These are phyloP conservation scores for Dendrocalamus latiflorus DNA, from an alignment of 202 grass and related monocot genomes.

Conservation along the genomic window DNA sequence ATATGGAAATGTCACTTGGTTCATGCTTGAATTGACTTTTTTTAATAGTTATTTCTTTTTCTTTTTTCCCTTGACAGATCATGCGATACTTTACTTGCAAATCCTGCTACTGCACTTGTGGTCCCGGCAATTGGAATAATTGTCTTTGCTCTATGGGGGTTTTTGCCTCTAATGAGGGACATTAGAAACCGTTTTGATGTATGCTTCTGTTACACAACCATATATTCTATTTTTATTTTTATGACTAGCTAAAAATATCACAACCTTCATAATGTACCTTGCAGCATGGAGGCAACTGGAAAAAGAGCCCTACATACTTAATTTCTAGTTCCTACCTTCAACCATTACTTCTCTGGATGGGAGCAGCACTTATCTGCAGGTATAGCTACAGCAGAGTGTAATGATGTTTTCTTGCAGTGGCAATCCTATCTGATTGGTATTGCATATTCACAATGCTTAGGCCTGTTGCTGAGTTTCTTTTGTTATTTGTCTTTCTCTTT, in stretches of 20 bases:
- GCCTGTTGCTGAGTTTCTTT: not conserved
- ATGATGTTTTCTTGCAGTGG: not conserved
- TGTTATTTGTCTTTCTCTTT: conserved; percentile 21
- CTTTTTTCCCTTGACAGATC: conserved; percentile 48
- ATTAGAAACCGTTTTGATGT: conserved; percentile 83
- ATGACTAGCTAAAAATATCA: conserved; percentile 3
- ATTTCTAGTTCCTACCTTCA: conserved; percentile 84
- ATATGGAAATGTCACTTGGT: conserved; percentile 14
- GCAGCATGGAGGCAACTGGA: conserved; percentile 88
- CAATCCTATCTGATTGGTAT: conserved; percentile 17
- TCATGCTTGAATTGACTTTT: not conserved
- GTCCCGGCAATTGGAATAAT: conserved; percentile 78
- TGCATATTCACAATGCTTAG: not conserved
- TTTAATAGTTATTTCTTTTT: not conserved
- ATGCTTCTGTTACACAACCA: conserved; percentile 29
- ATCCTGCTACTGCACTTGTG: conserved; percentile 55
- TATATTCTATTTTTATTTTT: conserved; percentile 11
- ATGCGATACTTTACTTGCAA: conserved; percentile 58
- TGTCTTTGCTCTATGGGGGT: conserved; percentile 79
- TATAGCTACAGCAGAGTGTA: conserved; percentile 30
- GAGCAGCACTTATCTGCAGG: conserved; percentile 86
- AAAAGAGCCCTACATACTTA: conserved; percentile 80
- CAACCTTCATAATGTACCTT: conserved; percentile 35
- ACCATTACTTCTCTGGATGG: conserved; percentile 92
- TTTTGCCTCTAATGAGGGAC: conserved; percentile 67